Conservation (phyloP, 1,139 yeast species). For the Wickerhamomyces sp. region DNA sequence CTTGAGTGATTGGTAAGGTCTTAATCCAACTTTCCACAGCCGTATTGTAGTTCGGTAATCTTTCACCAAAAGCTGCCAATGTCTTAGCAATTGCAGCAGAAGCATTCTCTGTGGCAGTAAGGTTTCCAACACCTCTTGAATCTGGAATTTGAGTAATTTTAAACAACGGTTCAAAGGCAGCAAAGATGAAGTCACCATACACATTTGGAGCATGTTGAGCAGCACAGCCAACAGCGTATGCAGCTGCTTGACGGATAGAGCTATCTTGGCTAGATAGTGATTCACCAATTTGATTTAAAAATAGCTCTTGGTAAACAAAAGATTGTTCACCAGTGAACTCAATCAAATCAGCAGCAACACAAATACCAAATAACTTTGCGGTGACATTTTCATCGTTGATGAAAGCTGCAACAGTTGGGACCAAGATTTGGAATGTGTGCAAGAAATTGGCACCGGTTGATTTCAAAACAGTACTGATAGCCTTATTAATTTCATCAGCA, state of each 20-base stretch:
- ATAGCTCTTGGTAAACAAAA: conserved; percentile 56
- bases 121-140: conserved; percentile 77
- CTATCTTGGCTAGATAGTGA: conserved; percentile 66
- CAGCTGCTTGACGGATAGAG: conserved; percentile 81
- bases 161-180: conserved; percentile 68
- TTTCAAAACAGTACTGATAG: conserved; percentile 70
- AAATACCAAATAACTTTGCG: conserved; percentile 72
- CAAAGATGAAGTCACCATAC: conserved; percentile 59
- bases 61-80: conserved; percentile 48
- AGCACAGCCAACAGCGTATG: conserved; percentile 79
- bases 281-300: conserved; percentile 57
- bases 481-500: conserved; percentile 78
- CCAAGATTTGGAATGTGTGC: conserved; percentile 55
- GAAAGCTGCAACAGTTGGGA: conserved; percentile 49
- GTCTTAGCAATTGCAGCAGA: conserved; percentile 82
- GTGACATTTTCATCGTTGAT: conserved; percentile 63
- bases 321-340: conserved; percentile 75
- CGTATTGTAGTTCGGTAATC: conserved; percentile 57
- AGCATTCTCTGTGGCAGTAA: conserved; percentile 84
- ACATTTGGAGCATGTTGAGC: conserved; percentile 72
- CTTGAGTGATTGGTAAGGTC: conserved; percentile 76
- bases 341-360: conserved; percentile 73
- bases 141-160: conserved; percentile 78
- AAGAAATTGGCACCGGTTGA: conserved; percentile 54
- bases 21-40: conserved; percentile 74